These are phyloP conservation scores for Amphichorda felina DNA, from an alignment of 2,329 filamentous ascomycete genomes.

Conservation along the genomic window DNA sequence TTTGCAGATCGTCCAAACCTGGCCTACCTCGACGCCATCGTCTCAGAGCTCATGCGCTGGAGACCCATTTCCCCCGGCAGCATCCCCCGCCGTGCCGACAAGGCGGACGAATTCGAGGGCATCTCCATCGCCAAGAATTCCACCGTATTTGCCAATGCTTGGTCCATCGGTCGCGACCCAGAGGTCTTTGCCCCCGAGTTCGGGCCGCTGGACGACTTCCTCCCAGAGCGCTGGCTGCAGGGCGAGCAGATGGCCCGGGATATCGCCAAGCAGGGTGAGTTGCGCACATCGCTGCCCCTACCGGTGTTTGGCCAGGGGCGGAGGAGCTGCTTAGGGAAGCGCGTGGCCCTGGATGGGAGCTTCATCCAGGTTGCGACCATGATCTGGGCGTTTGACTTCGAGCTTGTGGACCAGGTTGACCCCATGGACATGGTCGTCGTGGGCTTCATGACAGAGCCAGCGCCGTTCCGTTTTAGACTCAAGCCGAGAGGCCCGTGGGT, in stretches of 20 bases:
- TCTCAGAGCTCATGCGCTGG: slow-evolving; percentile 29
- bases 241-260: slow-evolving; percentile 10
- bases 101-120: slow-evolving; percentile 22
- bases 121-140: slow-evolving; percentile 28
- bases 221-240: slow-evolving; percentile 19
- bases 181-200: slow-evolving; percentile 25
- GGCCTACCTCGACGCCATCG: slow-evolving; percentile 27
- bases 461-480: too few relatives aligned
- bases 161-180: slow-evolving; percentile 22
- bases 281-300: slow-evolving; percentile 13
- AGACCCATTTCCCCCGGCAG: slow-evolving; percentile 22
- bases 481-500: too few relatives aligned
- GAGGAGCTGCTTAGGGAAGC: too few relatives aligned
- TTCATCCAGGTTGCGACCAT: too few relatives aligned
- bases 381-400: too few relatives aligned
- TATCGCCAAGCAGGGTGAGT: slow-evolving; percentile 8
- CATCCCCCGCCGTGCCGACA: slow-evolving; percentile 24
- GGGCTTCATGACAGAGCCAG: too few relatives aligned
- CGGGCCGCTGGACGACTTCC: slow-evolving; percentile 18
- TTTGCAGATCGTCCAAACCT: slow-evolving; percentile 24
- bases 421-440: too few relatives aligned
- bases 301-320: slow-evolving; percentile 32
- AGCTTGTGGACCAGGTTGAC: too few relatives aligned
- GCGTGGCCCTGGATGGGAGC: too few relatives aligned
- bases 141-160: slow-evolving; percentile 28